Evolutionary conservation across 768 basidiomycete species (phyloP).

Genomic region (Pluteus cervinus): DNA sequence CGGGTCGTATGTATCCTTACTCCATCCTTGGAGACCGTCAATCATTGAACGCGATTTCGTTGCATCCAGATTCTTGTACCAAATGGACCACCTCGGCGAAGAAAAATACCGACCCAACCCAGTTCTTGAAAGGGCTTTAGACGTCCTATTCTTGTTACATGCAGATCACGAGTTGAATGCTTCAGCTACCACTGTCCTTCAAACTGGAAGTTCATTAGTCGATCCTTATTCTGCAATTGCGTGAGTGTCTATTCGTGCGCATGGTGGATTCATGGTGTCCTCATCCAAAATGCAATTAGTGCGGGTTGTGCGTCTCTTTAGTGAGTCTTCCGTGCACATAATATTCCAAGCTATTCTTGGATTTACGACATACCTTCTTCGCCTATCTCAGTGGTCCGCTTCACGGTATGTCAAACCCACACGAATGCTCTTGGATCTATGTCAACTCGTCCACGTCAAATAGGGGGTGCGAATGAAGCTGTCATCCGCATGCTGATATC

Average conservation of each 20-base stretch:
- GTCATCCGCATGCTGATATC: constrained; percentile 91
- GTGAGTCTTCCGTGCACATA: constrained; percentile 39
- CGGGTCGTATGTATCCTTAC: constrained; percentile 52
- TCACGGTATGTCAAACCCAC: constrained; percentile 41
- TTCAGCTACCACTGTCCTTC: constrained; percentile 78
- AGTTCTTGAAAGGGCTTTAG: constrained; percentile 80
- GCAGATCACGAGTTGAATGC: constrained; percentile 92
- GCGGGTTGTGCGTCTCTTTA: constrained; percentile 87
- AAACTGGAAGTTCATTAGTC: constrained; percentile 83
- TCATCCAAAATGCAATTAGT: constrained; percentile 23
- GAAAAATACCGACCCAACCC: constrained; percentile 76
- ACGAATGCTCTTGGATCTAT: background rate
- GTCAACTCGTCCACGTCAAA: constrained; percentile 2
- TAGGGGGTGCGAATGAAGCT: constrained; percentile 88
- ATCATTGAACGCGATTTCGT: constrained; percentile 3
- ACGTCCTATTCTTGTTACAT: constrained; percentile 82
- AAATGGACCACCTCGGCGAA: constrained; percentile 79
- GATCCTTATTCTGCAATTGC: constrained; percentile 88
- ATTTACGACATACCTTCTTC: background rate
- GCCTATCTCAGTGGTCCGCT: constrained; percentile 50
- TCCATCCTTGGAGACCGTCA: background rate
- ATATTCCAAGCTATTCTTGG: background rate
- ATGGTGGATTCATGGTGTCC: background rate
- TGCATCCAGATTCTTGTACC: constrained; percentile 68
- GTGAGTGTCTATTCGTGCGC: constrained; percentile 26